Conservation (phyloP, 2,329 filamentous ascomycete species). For the Hypoxylon sp. region DNA sequence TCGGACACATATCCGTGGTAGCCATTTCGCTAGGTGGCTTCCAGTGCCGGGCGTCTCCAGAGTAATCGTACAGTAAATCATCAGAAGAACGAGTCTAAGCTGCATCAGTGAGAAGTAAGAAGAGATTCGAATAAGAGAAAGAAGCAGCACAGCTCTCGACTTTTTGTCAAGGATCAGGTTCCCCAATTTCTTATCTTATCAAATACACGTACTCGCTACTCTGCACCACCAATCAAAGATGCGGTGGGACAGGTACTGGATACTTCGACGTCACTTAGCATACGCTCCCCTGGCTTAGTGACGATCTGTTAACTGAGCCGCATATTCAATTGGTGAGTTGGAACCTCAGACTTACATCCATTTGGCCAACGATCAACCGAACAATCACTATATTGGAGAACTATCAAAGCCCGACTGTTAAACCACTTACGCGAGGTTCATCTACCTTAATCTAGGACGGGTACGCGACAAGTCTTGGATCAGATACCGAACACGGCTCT, state of each 20-base stretch:
- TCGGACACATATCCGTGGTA: conserved; percentile 44
- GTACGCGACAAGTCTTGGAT: not conserved
- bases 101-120: not conserved
- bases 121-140: conserved; percentile 1
- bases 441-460: not conserved
- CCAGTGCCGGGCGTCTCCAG: conserved; percentile 7
- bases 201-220: conserved; percentile 13
- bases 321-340: conserved; percentile 14
- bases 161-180: conserved; percentile 12
- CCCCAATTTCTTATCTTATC: conserved; percentile 43
- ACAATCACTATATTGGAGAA: not conserved
- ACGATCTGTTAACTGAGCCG: conserved; percentile 34
- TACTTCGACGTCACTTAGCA: conserved; percentile 34
- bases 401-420: not conserved
- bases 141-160: conserved; percentile 6
- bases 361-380: not conserved
- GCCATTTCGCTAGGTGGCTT: conserved; percentile 37
- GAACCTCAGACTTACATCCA: conserved; percentile 1
- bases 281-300: conserved; percentile 30
- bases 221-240: not conserved
- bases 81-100: conserved; percentile 5
- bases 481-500: not conserved
- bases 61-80: conserved; percentile 3
- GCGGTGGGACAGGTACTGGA: conserved; percentile 23
- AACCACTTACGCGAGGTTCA: not conserved